Evolutionary conservation across 768 basidiomycete genomes (phyloP).

Genomic region (Sporobolomyces roseus): DNA sequence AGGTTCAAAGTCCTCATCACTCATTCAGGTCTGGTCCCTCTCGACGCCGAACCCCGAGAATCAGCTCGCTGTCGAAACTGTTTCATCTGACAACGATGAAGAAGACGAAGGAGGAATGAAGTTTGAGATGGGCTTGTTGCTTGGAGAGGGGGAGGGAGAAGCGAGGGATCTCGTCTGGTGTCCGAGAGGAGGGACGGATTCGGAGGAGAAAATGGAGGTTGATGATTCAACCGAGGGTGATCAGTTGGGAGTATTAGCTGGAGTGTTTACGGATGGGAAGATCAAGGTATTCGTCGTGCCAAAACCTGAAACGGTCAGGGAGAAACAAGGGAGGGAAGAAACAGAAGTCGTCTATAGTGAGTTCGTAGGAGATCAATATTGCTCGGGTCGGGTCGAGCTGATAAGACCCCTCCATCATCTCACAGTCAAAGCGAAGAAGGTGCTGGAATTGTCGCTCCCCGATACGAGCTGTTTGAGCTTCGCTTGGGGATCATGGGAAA

Average conservation of each 20-base stretch:
- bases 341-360: slow-evolving; percentile 56
- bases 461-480: slow-evolving; percentile 73
- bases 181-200: slow-evolving; percentile 17
- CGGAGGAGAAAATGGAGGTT: slow-evolving; percentile 15
- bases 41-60: background rate
- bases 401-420: background rate
- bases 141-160: slow-evolving; percentile 55
- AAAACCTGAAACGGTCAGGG: slow-evolving; percentile 60
- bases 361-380: too few relatives aligned
- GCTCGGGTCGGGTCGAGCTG: too few relatives aligned
- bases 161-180: slow-evolving; percentile 20
- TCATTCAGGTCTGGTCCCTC: slow-evolving; percentile 80
- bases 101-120: slow-evolving; percentile 29
- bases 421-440: slow-evolving; percentile 55
- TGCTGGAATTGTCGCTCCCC: slow-evolving; percentile 68
- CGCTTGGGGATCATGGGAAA: slow-evolving; percentile 84
- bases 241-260: slow-evolving; percentile 63
- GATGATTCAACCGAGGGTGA: slow-evolving; percentile 45
- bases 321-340: background rate
- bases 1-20: slow-evolving; percentile 49
- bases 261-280: slow-evolving; percentile 81
- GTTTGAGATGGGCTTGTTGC: slow-evolving; percentile 71
- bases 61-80: background rate
- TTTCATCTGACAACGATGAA: background rate
- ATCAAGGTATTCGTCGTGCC: slow-evolving; percentile 74